These are phyloP conservation scores for Sporisorium exsertum DNA, from an alignment of 1,284 basidiomycete genomes.

Conservation along the genomic window DNA sequence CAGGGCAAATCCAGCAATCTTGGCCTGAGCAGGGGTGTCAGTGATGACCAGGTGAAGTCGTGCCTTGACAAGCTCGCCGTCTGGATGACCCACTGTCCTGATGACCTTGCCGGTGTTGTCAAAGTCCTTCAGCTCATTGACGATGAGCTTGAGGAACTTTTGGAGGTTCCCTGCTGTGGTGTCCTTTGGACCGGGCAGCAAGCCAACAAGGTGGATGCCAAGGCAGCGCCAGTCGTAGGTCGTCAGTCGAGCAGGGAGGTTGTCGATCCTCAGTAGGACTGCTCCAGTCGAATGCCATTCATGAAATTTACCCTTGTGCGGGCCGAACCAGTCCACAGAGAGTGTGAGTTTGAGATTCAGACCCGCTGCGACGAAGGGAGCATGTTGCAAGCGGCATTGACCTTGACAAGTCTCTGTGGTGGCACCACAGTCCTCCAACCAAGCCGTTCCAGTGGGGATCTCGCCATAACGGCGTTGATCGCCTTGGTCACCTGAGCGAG, in stretches of 20 bases:
- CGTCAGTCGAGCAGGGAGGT: background rate
- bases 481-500: too few relatives aligned
- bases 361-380: too few relatives aligned
- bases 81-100: background rate
- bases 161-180: background rate
- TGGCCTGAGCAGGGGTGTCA: constrained; percentile 5
- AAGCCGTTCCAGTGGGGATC: too few relatives aligned
- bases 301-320: background rate
- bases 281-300: constrained; percentile 5
- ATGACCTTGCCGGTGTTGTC: background rate
- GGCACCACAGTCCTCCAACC: too few relatives aligned
- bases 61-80: background rate
- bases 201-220: constrained; percentile 6
- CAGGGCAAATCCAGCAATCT: constrained; percentile 1
- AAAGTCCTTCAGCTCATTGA: constrained; percentile 3
- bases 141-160: constrained; percentile 1
- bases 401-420: too few relatives aligned
- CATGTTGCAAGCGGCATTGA: too few relatives aligned
- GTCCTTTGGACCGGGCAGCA: constrained; percentile 11
- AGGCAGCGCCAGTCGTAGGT: background rate
- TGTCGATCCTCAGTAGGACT: constrained; percentile 9
- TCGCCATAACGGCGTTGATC: too few relatives aligned
- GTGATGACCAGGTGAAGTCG: constrained; percentile 3
- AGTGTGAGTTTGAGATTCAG: constrained; percentile 16
- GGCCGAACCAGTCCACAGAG: constrained; percentile 13